Percentiles rank a stretch among this genome's conserved stretches.
phyloP scores from a whole-genome alignment of 345 rosid genomes.

The Rhodamnia rubescens region DNA sequence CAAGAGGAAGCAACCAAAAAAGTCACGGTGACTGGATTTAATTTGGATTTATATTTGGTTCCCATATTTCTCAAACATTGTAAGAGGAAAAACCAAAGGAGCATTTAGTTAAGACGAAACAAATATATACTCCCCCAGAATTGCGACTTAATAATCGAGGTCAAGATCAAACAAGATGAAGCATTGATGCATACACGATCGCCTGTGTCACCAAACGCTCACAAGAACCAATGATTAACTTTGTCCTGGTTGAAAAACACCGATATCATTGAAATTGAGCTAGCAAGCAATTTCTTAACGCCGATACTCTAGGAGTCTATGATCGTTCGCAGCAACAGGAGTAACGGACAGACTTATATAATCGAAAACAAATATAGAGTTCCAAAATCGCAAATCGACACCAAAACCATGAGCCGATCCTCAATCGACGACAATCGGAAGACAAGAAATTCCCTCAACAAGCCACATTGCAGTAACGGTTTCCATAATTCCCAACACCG shows the following conservation, averaged over 20 bases:
- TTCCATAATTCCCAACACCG: background rate
- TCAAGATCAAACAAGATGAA: background rate
- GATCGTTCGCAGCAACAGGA: background rate
- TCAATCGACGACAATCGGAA: background rate
- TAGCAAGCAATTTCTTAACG: background rate
- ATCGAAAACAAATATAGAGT: background rate
- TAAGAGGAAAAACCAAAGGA: background rate
- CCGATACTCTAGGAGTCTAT: background rate
- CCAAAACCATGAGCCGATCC: background rate
- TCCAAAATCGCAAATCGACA: background rate
- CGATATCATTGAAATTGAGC: background rate
- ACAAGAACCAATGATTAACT: background rate
- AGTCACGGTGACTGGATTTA: constrained; percentile 4
- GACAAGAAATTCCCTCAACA: background rate
- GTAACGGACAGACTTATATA: background rate
- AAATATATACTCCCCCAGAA: background rate
- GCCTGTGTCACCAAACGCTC: background rate
- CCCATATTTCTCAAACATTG: constrained; percentile 21
- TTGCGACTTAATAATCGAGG: background rate
- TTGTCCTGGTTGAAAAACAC: background rate
- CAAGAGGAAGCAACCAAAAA: constrained; percentile 29
- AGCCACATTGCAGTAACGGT: background rate
- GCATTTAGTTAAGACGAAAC: background rate
- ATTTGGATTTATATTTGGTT: no score
- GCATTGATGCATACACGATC: background rate